Base-by-base conservation (phyloP, 208 protist species). In the Tritrichomonas musculus region DNA sequence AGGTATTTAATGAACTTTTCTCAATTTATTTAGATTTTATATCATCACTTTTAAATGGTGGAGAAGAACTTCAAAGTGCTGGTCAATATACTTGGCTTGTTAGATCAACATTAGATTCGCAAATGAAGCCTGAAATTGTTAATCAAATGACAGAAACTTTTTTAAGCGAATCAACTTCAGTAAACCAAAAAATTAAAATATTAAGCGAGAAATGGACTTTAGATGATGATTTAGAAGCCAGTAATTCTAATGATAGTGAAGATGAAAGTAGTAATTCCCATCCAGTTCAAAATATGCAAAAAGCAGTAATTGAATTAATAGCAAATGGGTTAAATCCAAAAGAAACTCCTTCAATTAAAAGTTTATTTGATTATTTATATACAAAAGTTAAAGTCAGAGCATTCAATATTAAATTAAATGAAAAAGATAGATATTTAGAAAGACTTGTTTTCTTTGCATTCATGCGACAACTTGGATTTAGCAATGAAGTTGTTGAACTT, bases 21-120 rank as follows among this genome's bases (percentile, higher is more conserved):
- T 53, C 77, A 22, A 57, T 88, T 88, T 39, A 53, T 47, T 57
- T 88, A 39, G 77, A 88, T n/a, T 60, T 88, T 57, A 60, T 88
- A 22, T 53, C 41, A 14, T 33, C 47, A 14, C 39, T 60, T 5
- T 33, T 88, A n/a, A 57, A 88, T 57, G 77, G 47, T 57, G 47
- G 47, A 57, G 44, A 50, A 3, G 77, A 88, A 60, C 27, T 88
- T 27, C 33, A 88, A 30, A 57, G 39, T 39, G 41, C 47, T 17
- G n/a, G 14, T 33, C 33, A 50, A n/a, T 88, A 88, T 57, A 11
- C 39, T 33, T 88, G 73, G 73, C 20, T 82, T n/a, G 77, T 57
- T 11, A 9, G 30, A 17, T 44, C 47, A 39, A 57, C 47, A 53
- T 33, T 88, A 3, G 47, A 88, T 57, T 0, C 77, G 1, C 53